Evolutionary conservation across 805 yeast genomes (phyloP).

Genomic region (Suhomyces emberorum): DNA sequence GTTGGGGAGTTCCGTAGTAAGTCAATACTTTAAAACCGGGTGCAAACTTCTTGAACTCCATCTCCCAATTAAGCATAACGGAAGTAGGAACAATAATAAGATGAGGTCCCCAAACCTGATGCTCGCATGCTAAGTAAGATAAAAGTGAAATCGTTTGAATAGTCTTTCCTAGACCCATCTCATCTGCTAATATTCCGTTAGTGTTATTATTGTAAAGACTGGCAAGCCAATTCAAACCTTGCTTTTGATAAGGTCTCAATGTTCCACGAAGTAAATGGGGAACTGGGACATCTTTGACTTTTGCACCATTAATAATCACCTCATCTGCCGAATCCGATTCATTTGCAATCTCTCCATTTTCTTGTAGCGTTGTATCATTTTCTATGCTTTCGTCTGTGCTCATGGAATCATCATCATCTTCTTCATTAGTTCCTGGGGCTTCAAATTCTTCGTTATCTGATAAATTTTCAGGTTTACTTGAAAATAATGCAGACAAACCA

Average conservation of each 20-base stretch:
- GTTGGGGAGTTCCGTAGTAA: constrained; percentile 95
- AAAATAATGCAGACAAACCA: constrained; percentile 5
- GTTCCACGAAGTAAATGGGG: constrained; percentile 80
- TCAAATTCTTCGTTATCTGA: constrained; percentile 9
- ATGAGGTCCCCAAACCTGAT: constrained; percentile 97
- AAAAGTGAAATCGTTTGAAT: constrained; percentile 90
- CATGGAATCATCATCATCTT: neutral
- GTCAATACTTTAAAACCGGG: constrained; percentile 96
- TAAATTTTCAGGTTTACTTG: constrained; percentile 13
- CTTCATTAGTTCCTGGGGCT: neutral
- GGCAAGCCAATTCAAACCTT: constrained; percentile 96
- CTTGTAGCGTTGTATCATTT: too few relatives aligned
- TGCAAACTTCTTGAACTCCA: constrained; percentile 97
- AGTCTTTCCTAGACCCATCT: constrained; percentile 97
- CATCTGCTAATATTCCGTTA: constrained; percentile 96
- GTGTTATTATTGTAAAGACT: constrained; percentile 88
- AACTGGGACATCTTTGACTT: constrained; percentile 62
- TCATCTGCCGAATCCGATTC: too few relatives aligned
- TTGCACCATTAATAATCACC: constrained; percentile 41
- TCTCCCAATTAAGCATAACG: constrained; percentile 97
- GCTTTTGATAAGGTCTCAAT: constrained; percentile 87
- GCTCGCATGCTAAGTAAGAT: constrained; percentile 87
- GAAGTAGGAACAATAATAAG: constrained; percentile 95
- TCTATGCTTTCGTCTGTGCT: constrained; percentile 6
- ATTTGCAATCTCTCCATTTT: too few relatives aligned